These are phyloP conservation scores for Beauveria scarabaeidicola DNA, from an alignment of 2,329 filamentous ascomycete species.

Conservation along the genomic window DNA sequence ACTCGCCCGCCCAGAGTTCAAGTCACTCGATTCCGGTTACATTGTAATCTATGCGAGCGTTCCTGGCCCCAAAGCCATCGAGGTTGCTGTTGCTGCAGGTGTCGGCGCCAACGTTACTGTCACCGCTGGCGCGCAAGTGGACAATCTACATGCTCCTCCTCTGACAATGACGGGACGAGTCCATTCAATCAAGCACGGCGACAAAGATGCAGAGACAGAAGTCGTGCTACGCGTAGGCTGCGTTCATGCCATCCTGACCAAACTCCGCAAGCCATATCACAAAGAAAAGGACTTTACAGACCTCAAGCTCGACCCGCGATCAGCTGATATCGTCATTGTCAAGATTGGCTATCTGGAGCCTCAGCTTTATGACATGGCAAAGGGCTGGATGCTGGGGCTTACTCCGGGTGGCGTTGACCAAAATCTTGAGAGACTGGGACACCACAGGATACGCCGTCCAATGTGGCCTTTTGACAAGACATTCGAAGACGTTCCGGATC, in stretches of 20 bases:
- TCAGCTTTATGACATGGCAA: slow-evolving; percentile 44
- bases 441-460: slow-evolving; percentile 37
- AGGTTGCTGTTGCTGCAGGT: slow-evolving; percentile 33
- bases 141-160: slow-evolving; percentile 38
- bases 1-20: slow-evolving; percentile 37
- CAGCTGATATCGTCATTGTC: slow-evolving; percentile 42
- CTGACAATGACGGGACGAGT: slow-evolving; percentile 42
- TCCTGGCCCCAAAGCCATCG: slow-evolving; percentile 36
- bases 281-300: slow-evolving; percentile 43
- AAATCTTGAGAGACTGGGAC: slow-evolving; percentile 38
- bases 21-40: slow-evolving; percentile 23
- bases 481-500: slow-evolving; percentile 14
- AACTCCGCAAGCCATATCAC: slow-evolving; percentile 46
- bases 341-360: slow-evolving; percentile 50
- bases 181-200: slow-evolving; percentile 41
- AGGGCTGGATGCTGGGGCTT: slow-evolving; percentile 45
- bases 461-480: slow-evolving; percentile 29
- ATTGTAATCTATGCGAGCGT: slow-evolving; percentile 45
- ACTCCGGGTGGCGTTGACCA: slow-evolving; percentile 48
- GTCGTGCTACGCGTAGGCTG: slow-evolving; percentile 41
- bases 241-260: slow-evolving; percentile 42
- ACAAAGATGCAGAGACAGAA: slow-evolving; percentile 37
- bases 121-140: slow-evolving; percentile 41
- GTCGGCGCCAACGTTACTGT: slow-evolving; percentile 40
- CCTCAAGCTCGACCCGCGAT: slow-evolving; percentile 35